phyloP scores from a whole-genome alignment of 148 eudicot species.

The Nyssa sinensis region DNA sequence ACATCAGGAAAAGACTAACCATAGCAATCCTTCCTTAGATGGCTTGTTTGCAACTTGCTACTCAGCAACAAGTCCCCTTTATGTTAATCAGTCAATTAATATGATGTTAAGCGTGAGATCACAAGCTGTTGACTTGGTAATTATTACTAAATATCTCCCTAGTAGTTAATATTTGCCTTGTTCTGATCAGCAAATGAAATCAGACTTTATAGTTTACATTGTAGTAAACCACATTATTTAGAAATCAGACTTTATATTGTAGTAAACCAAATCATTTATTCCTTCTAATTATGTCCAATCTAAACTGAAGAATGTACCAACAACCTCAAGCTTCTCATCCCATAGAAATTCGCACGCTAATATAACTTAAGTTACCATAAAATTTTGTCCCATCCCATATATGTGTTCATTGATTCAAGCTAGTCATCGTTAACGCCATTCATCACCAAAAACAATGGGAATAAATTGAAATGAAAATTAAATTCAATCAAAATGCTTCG shows the following conservation, averaged over 20 bases:
- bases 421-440: neutral
- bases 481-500: neutral
- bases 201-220: too few species aligned
- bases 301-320: neutral
- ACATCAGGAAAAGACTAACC: neutral
- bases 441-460: neutral
- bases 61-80: neutral
- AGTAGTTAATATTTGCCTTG: neutral
- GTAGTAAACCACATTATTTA: too few species aligned
- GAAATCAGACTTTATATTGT: too few species aligned
- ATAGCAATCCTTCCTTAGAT: neutral
- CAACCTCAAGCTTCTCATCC: neutral
- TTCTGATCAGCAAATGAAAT: too few species aligned
- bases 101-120: neutral
- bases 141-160: neutral
- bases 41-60: neutral
- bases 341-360: neutral
- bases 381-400: neutral
- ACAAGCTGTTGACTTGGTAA: too few species aligned
- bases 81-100: too few species aligned
- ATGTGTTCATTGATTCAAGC: neutral
- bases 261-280: too few species aligned
- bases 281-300: neutral
- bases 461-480: neutral
- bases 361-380: neutral